Conservation (phyloP, 768 basidiomycete species). For the Bullera alba region DNA sequence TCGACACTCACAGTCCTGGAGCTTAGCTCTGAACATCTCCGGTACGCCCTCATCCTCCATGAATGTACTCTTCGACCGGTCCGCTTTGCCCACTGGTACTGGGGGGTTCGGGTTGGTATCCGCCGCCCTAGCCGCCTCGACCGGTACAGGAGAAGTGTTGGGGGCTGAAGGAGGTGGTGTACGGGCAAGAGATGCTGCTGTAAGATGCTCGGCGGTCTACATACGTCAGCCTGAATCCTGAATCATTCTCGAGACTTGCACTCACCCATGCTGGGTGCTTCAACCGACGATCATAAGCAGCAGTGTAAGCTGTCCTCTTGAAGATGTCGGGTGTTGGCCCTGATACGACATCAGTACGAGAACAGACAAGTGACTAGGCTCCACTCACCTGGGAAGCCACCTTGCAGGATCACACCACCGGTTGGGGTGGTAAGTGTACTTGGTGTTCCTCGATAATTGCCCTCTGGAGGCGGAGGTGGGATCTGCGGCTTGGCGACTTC, state of each 20-base stretch:
- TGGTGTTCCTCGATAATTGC: slow-evolving; percentile 48
- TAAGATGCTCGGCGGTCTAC: slow-evolving; percentile 93
- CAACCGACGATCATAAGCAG: slow-evolving; percentile 81
- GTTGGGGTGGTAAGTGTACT: slow-evolving; percentile 46
- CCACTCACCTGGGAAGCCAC: slow-evolving; percentile 70
- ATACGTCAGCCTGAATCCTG: neutral
- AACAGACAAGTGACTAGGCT: neutral
- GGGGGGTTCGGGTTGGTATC: slow-evolving; percentile 18
- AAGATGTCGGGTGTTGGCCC: slow-evolving; percentile 78
- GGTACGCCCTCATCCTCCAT: slow-evolving; percentile 76
- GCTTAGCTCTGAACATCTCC: slow-evolving; percentile 64
- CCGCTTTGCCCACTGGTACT: slow-evolving; percentile 51
- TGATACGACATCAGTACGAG: slow-evolving; percentile 43
- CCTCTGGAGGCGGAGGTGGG: slow-evolving; percentile 50
- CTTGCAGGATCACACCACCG: slow-evolving; percentile 17
- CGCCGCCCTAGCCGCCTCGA: slow-evolving; percentile 26
- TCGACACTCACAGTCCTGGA: slow-evolving; percentile 59
- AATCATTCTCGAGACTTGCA: neutral
- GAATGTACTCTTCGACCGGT: slow-evolving; percentile 71
- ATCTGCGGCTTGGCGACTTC: slow-evolving; percentile 24
- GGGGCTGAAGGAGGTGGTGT: slow-evolving; percentile 43
- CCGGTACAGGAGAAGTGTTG: slow-evolving; percentile 42
- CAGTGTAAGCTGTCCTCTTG: slow-evolving; percentile 72
- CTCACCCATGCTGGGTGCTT: slow-evolving; percentile 90
- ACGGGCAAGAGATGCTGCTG: slow-evolving; percentile 62